Evolutionary conservation across 2,329 filamentous ascomycete genomes (phyloP).

Genomic region (Lithohypha guttulata): DNA sequence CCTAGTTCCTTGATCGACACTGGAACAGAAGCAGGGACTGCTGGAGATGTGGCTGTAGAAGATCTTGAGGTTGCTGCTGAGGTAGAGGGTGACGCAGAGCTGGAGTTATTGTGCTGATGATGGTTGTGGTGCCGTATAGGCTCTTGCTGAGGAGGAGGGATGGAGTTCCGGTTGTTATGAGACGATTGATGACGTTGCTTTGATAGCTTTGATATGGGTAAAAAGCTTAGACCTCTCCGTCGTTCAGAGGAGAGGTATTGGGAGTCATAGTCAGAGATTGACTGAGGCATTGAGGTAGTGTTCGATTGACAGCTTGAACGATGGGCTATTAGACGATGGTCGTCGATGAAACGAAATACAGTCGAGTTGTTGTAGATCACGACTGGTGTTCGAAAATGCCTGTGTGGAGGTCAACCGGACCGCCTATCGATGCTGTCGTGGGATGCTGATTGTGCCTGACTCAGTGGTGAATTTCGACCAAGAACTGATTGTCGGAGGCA

Average conservation of each 20-base stretch:
- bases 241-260: constrained; percentile 5
- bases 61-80: constrained; percentile 7
- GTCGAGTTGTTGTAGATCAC: too few species aligned
- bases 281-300: constrained; percentile 4
- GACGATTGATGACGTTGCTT: background rate
- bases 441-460: too few species aligned
- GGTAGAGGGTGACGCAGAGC: background rate
- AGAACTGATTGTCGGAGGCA: too few species aligned
- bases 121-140: background rate
- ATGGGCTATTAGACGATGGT: background rate
- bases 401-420: too few species aligned
- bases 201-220: background rate
- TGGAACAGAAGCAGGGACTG: background rate
- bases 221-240: background rate
- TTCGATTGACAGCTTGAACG: too few species aligned
- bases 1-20: constrained; percentile 2
- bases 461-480: too few species aligned
- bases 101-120: background rate
- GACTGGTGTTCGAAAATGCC: too few species aligned
- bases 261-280: constrained; percentile 7
- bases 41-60: background rate
- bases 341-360: background rate
- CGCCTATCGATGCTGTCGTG: too few species aligned
- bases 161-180: background rate
- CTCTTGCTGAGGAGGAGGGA: background rate